Evolutionary conservation across 164 flowering plant genomes (phyloP).

Genomic region (Kingdonia uniflora): DNA sequence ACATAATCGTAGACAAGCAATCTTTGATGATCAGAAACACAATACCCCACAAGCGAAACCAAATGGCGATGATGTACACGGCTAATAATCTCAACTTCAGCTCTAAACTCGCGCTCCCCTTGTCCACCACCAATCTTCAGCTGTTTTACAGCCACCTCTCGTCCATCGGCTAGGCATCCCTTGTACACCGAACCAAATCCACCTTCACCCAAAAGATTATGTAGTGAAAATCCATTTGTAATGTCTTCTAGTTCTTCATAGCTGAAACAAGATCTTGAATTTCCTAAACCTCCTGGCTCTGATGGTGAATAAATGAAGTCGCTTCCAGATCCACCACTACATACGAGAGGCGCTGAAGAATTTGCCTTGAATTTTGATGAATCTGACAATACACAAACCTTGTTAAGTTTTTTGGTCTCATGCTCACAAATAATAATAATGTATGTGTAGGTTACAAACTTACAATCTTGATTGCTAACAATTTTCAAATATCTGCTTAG

Average conservation of each 20-base stretch:
- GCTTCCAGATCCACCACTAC: slow-evolving; percentile 38
- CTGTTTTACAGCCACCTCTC: slow-evolving; percentile 82
- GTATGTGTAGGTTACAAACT: neutral
- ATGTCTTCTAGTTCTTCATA: slow-evolving; percentile 55
- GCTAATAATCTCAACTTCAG: slow-evolving; percentile 22
- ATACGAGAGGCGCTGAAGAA: slow-evolving; percentile 32
- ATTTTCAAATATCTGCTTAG: too few species aligned
- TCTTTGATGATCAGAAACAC: slow-evolving; percentile 57
- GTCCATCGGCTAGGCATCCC: slow-evolving; percentile 66
- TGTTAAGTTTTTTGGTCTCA: slow-evolving; percentile 1
- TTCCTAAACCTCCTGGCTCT: slow-evolving; percentile 56
- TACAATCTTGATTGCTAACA: neutral
- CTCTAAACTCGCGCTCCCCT: slow-evolving; percentile 80
- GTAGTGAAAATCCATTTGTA: slow-evolving; percentile 67
- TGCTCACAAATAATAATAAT: neutral
- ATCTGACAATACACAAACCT: slow-evolving; percentile 24
- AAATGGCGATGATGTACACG: slow-evolving; percentile 40
- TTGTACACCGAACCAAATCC: slow-evolving; percentile 84
- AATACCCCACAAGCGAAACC: slow-evolving; percentile 90
- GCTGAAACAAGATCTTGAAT: slow-evolving; percentile 62
- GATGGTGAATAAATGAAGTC: slow-evolving; percentile 24
- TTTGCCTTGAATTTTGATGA: slow-evolving; percentile 21
- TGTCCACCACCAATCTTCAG: slow-evolving; percentile 77
- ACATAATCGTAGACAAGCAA: slow-evolving; percentile 78
- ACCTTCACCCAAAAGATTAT: slow-evolving; percentile 79